Evolutionary conservation across 139 green algal species (phyloP).

Genomic region (Coelastrella sp.): DNA sequence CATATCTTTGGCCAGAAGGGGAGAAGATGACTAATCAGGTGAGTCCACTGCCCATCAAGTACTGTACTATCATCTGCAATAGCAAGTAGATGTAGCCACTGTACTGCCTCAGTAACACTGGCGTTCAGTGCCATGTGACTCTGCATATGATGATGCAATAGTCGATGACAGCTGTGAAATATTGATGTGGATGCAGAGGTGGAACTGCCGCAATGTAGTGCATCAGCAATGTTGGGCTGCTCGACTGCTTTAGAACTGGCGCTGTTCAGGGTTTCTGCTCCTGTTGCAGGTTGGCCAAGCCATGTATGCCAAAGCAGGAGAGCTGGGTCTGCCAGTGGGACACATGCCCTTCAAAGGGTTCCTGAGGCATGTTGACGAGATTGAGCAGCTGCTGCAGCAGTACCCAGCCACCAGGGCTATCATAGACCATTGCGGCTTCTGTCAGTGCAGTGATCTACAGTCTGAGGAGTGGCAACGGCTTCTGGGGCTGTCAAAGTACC

Average conservation of each 20-base stretch:
- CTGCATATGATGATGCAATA: no score
- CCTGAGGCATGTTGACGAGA: constrained; percentile 63
- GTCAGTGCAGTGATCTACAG: constrained; percentile 48
- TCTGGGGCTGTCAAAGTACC: constrained; percentile 58
- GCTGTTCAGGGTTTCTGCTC: background rate
- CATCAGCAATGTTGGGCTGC: no score
- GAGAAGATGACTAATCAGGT: constrained; percentile 77
- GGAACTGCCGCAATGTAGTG: no score
- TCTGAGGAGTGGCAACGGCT: constrained; percentile 59
- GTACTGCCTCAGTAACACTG: no score
- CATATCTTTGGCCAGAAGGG: constrained; percentile 74
- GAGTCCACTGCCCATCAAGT: background rate
- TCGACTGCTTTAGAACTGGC: no score
- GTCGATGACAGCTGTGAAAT: no score
- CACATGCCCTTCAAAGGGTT: constrained; percentile 83
- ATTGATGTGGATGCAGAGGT: no score
- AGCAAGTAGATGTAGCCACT: no score
- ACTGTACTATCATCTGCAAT: background rate
- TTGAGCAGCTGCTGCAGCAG: constrained; percentile 58
- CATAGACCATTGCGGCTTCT: constrained; percentile 83
- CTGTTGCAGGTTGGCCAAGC: constrained; percentile 53
- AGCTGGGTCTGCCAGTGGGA: constrained; percentile 69
- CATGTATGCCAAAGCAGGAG: constrained; percentile 66
- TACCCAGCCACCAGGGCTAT: constrained; percentile 72
- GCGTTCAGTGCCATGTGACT: no score